These are phyloP conservation scores for Arachis hypogaea DNA, from an alignment of 306 rosid genomes.

Conservation along the genomic window DNA sequence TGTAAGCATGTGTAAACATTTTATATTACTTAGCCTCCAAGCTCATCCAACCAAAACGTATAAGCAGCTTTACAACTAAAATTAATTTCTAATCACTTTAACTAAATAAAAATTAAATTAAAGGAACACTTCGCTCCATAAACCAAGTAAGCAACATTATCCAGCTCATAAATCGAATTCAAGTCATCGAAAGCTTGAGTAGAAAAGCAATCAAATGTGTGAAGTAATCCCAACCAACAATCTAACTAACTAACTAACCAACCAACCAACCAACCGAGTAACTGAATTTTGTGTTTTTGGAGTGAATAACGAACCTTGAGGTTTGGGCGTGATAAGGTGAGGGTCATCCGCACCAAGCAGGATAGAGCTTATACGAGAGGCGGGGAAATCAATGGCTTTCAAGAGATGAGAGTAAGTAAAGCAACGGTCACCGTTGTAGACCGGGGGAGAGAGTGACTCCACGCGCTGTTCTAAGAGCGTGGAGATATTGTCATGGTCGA, in stretches of 20 bases:
- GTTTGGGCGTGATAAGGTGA: conserved; percentile 40
- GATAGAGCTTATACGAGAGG: conserved; percentile 62
- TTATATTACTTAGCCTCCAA: neutral
- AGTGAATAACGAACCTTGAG: conserved; percentile 48
- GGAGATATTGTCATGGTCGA: conserved; percentile 5
- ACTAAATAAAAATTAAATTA: neutral
- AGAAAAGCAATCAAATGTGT: neutral
- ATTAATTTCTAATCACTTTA: neutral
- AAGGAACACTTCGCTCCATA: neutral
- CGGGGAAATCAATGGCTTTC: conserved; percentile 62
- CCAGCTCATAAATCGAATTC: neutral
- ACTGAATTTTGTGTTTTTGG: neutral
- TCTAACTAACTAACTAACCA: neutral
- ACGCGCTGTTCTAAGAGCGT: conserved; percentile 42
- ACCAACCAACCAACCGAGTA: neutral
- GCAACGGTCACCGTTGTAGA: conserved; percentile 55
- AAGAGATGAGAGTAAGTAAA: conserved; percentile 69
- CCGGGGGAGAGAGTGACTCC: conserved; percentile 47
- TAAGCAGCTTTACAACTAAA: neutral
- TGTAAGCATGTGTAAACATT: conserved; percentile 13
- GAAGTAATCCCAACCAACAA: neutral
- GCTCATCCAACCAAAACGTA: conserved; percentile 17
- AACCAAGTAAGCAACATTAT: too few relatives aligned
- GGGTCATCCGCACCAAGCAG: conserved; percentile 53
- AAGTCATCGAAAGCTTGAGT: neutral